phyloP scores from a whole-genome alignment of 2,329 filamentous ascomycete genomes.

The Capronia americana region DNA sequence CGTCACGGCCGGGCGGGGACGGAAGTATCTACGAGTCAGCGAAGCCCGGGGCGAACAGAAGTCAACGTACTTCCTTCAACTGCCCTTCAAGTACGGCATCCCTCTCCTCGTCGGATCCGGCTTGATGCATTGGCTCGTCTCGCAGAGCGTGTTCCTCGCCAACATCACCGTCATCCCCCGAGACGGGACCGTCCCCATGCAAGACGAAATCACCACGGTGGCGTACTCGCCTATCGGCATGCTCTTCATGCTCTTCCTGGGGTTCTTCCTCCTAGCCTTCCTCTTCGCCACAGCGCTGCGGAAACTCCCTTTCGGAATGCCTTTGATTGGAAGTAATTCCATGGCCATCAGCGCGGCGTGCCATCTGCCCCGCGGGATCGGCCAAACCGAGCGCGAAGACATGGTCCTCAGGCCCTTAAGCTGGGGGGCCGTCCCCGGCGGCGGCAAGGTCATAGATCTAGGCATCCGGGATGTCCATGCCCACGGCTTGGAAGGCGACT shows the following conservation, averaged over 20 bases:
- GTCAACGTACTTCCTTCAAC: slow-evolving; percentile 50
- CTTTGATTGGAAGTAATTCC: slow-evolving; percentile 44
- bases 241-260: slow-evolving; percentile 35
- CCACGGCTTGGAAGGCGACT: slow-evolving; percentile 23
- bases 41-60: slow-evolving; percentile 47
- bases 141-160: slow-evolving; percentile 55
- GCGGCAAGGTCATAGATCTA: slow-evolving; percentile 24
- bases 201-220: slow-evolving; percentile 37
- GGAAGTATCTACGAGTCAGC: slow-evolving; percentile 47
- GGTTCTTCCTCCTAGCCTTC: slow-evolving; percentile 30
- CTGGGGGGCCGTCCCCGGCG: slow-evolving; percentile 39
- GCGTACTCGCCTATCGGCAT: slow-evolving; percentile 40
- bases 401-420: slow-evolving; percentile 36
- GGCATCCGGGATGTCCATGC: slow-evolving; percentile 22
- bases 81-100: slow-evolving; percentile 55
- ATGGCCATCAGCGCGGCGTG: slow-evolving; percentile 46
- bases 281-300: slow-evolving; percentile 34
- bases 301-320: slow-evolving; percentile 41
- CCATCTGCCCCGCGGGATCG: slow-evolving; percentile 37
- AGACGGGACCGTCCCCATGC: slow-evolving; percentile 31
- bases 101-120: slow-evolving; percentile 47
- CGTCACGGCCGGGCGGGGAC: slow-evolving; percentile 44
- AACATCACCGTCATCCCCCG: slow-evolving; percentile 42
- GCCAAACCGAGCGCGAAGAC: slow-evolving; percentile 32
- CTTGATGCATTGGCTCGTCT: slow-evolving; percentile 58